These are phyloP conservation scores for Tylopilus sp. DNA, from an alignment of 1,284 basidiomycete genomes.

Conservation along the genomic window DNA sequence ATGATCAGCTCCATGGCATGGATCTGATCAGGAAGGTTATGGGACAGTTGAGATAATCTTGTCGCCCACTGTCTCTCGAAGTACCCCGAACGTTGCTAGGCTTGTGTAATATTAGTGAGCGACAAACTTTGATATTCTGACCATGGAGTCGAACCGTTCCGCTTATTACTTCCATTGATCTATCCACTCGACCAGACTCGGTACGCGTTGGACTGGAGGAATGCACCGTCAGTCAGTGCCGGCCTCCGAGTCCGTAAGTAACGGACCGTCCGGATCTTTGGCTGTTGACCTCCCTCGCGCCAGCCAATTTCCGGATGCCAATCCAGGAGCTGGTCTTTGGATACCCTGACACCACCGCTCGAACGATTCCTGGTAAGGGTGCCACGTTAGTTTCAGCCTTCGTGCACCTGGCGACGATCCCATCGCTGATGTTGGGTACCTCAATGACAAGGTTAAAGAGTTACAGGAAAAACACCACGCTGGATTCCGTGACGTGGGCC, in stretches of 20 bases:
- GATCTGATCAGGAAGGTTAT: too few relatives aligned
- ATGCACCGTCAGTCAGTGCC: slow-evolving; percentile 36
- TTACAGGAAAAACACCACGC: slow-evolving; percentile 31
- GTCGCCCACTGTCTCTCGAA: too few relatives aligned
- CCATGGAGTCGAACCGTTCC: too few relatives aligned
- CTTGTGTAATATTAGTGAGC: too few relatives aligned
- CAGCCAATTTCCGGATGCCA: slow-evolving; percentile 40
- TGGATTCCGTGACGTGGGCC: slow-evolving; percentile 33
- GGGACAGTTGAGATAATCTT: too few relatives aligned
- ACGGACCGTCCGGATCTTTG: too few relatives aligned
- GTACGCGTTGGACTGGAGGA: slow-evolving; percentile 48
- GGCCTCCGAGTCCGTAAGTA: slow-evolving; percentile 51
- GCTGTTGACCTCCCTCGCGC: slow-evolving; percentile 37
- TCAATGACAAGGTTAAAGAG: slow-evolving; percentile 28
- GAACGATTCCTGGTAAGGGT: slow-evolving; percentile 27
- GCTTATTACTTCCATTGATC: too few relatives aligned
- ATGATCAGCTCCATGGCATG: too few relatives aligned
- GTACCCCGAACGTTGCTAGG: too few relatives aligned
- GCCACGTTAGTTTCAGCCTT: slow-evolving; percentile 34
- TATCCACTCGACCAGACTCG: too few relatives aligned
- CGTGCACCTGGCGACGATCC: slow-evolving; percentile 18
- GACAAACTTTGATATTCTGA: too few relatives aligned
- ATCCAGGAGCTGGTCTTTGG: slow-evolving; percentile 39
- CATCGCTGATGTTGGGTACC: slow-evolving; percentile 19
- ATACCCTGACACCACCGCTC: slow-evolving; percentile 16